A percentile compares a stretch with the other conserved stretches of the same genome.
Conservation (phyloP, 2,329 filamentous ascomycete species). For the Colletotrichum sp. region DNA sequence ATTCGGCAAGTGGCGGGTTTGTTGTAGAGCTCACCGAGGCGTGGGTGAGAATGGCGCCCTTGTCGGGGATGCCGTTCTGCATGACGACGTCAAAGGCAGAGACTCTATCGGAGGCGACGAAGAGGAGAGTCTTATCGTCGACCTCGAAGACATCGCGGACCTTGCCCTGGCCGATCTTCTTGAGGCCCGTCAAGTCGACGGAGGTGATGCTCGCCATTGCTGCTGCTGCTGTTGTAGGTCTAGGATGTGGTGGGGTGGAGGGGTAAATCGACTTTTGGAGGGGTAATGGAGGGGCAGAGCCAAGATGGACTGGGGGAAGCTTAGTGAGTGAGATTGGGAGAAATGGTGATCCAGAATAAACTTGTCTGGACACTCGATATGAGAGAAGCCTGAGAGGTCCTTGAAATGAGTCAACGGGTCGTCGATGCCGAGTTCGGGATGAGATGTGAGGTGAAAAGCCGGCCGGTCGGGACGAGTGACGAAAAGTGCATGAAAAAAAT, state of each 20-base stretch:
- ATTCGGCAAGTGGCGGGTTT: not conserved
- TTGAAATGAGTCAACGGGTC: not conserved
- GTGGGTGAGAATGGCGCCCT: conserved; percentile 56
- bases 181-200: conserved; percentile 19
- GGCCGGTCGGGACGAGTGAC: not conserved
- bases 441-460: not conserved
- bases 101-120: conserved; percentile 88
- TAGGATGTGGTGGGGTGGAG: conserved; percentile 3
- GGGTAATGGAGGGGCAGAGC: not conserved
- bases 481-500: conserved; percentile 16
- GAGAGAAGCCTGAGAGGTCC: not conserved
- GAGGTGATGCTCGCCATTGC: conserved; percentile 20
- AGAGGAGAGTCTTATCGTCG: conserved; percentile 74
- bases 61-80: conserved; percentile 66
- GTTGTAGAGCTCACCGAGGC: conserved; percentile 28
- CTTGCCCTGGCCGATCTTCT: conserved; percentile 56
- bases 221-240: not conserved
- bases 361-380: not conserved
- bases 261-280: not conserved
- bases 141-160: conserved; percentile 83
- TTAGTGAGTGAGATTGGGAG: not conserved
- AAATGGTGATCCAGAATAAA: not conserved
- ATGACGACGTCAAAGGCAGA: conserved; percentile 95
- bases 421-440: conserved; percentile 8
- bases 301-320: not conserved